Evolutionary conservation across 306 rosid species (phyloP).

Genomic region (Spatholobus suberectus): DNA sequence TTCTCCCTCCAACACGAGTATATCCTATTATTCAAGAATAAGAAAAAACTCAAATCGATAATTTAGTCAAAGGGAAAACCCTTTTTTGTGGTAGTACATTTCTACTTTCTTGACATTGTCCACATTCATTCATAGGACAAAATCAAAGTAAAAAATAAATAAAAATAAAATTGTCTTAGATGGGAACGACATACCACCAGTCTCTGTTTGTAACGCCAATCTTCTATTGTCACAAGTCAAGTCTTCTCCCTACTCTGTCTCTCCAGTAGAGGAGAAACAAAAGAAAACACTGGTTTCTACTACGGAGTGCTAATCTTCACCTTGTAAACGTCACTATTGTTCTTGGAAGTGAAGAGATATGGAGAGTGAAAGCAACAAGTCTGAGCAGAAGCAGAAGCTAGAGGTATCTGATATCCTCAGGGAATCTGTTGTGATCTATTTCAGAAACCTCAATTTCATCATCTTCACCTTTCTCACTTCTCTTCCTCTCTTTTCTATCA

Average conservation of each 20-base stretch:
- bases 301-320: neutral
- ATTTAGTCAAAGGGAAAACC: too few species aligned
- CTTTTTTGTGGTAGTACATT: neutral
- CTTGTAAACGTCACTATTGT: neutral
- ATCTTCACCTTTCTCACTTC: conserved; percentile 51
- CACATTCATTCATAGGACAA: neutral
- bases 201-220: neutral
- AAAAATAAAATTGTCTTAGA: neutral
- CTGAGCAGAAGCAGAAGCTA: conserved; percentile 42
- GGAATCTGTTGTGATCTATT: conserved; percentile 41
- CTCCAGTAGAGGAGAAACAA: neutral
- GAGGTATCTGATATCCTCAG: conserved; percentile 48
- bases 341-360: conserved; percentile 25
- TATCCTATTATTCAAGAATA: neutral
- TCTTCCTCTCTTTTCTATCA: conserved; percentile 59
- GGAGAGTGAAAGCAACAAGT: conserved; percentile 47
- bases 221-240: conserved; percentile 34
- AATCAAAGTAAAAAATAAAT: neutral
- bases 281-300: neutral
- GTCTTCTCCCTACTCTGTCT: conserved; percentile 4
- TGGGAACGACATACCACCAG: neutral
- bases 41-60: neutral
- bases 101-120: neutral
- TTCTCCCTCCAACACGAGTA: neutral
- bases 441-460: conserved; percentile 53